Evolutionary conservation across 2,329 filamentous ascomycete genomes (phyloP), one percentile per base, ranked within the genome.

Genomic region (Penicillium sp.): DNA sequence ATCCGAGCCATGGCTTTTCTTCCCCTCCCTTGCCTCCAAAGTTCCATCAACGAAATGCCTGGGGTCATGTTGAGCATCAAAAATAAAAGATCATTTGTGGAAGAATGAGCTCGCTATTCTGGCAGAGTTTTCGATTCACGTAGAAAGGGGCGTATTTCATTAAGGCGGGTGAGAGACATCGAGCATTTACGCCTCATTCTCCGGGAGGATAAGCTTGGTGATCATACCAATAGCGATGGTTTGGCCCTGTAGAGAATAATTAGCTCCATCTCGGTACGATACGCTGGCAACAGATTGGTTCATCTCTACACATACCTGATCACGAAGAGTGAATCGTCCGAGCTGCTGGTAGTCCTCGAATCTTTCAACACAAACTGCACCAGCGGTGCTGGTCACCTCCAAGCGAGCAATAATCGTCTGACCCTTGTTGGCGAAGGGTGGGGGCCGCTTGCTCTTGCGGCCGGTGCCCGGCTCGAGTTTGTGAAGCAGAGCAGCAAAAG

Each of bases 201-300:
- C 61, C 18, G 56, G 25, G 28, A 45, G 45, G 59, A 87, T 82
- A 52, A 98, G 80, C 79, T 90, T 96, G 51, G 89, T 96, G 69
- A 98, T 94, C 81, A 98, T 98, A 65, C 93, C 93, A 74, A 98
- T 98, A 48, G 93, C 93, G 75, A 98, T 96, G 0, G 93, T 98
- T 86, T 97, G 91, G 62, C 93, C 93, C 84, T 97, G 65, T 66
- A 59, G 11, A 18, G 44, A 55, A 25, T 47, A 24, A 32, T 60
- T 44, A 66, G 50, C 47, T 47, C 50, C 26, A 11, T 24, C 59
- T 66, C 25, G 51, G 13, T 29, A 8, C 34, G 4, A 11, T 12
- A n/a, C 13, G 38, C 4, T 5, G 34, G 3, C 5, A 34, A 42
- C 45, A 35, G 27, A 37, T 3, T 5, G 12, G 4, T 11, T 8